Base-by-base conservation (phyloP, 164 flowering plant genomes). In the Stephania cephalantha region DNA sequence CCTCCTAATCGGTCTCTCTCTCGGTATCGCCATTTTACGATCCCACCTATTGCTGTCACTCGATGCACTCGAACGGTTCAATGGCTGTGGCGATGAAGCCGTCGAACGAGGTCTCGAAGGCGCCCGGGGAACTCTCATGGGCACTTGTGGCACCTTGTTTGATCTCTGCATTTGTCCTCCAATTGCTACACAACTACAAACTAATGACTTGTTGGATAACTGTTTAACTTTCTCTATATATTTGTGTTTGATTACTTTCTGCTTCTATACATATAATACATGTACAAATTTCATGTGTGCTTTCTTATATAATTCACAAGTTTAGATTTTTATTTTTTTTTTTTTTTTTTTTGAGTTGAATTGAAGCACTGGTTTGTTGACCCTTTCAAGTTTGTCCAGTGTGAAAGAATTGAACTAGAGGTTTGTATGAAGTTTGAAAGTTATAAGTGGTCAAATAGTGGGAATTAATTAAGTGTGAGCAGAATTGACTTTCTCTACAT, bases 161-260 rank as follows among this genome's bases (percentile, higher is more conserved):
- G 42, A 35, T 70, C 72, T 70, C 31, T 70, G 72, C 72, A 70
- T 70, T 69, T 44, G 46, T 68, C 45, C 31, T 25, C 13, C 46
- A 5, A 13, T 18, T 6, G 13, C 9, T 1, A 64, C 9, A 35
- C 25, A 68, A 8, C 18, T 68, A 5, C 44, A 30, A 29, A 25
- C 30, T 22, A 11, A 9, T 17, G 42, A 35, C 42, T 35, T 42
- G 46, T 15, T 31, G 13, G 44, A 67, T 9, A 67, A 67, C 70
- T 67, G 30, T 10, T 65, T 65, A 7, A 6, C 68, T 65, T 7
- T 2, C 6, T 6, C 35, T 65, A 3, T 64, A 9, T 64, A 30
- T 6, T 11, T 22, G 30, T 22, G 13, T 20, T 13, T 63, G 66
- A 22, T 20, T 63, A 17, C 1, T 8, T 63, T 63, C 15, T 18